A percentile compares a stretch with the other conserved stretches of the same genome.
phyloP scores from a whole-genome alignment of 306 rosid genomes.

The Vigna hirtella region DNA sequence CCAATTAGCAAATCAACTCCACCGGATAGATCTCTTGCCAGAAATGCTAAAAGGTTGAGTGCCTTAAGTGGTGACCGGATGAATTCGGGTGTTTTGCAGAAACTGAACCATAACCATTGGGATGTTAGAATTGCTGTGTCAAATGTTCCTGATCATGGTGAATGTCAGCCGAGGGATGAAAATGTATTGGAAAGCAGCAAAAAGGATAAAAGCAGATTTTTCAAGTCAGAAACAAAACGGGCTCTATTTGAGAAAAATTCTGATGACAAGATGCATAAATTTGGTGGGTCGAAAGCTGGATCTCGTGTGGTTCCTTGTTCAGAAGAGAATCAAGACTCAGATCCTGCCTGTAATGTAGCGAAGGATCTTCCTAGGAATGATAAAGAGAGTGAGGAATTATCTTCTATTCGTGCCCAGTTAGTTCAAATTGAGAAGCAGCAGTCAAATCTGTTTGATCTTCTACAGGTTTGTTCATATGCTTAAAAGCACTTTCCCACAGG shows the following conservation, averaged over 20 bases:
- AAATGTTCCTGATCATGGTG: conserved; percentile 43
- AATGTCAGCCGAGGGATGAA: conserved; percentile 54
- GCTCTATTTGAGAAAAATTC: conserved; percentile 61
- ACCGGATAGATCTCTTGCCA: conserved; percentile 53
- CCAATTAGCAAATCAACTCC: conserved; percentile 56
- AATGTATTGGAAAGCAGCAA: conserved; percentile 47
- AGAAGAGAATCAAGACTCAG: conserved; percentile 58
- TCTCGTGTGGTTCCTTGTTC: conserved; percentile 84
- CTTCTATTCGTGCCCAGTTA: conserved; percentile 73
- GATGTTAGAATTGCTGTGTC: conserved; percentile 58
- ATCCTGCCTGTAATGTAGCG: conserved; percentile 50
- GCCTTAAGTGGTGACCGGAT: conserved; percentile 45
- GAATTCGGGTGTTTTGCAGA: conserved; percentile 50
- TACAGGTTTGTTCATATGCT: conserved; percentile 72
- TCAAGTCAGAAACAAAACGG: conserved; percentile 60
- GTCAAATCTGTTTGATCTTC: conserved; percentile 71
- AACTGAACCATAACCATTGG: conserved; percentile 56
- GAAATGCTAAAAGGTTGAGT: conserved; percentile 59
- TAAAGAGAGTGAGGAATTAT: conserved; percentile 69
- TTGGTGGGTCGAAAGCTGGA: conserved; percentile 62
- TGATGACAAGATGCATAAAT: conserved; percentile 60
- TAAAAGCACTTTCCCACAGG: background rate
- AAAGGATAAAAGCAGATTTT: conserved; percentile 55
- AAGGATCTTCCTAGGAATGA: conserved; percentile 55
- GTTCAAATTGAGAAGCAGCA: conserved; percentile 85